A percentile compares a stretch with the other conserved stretches of the same genome.
Evolutionary conservation across 805 yeast species (phyloP).

Genomic region (Candida ovalis): DNA sequence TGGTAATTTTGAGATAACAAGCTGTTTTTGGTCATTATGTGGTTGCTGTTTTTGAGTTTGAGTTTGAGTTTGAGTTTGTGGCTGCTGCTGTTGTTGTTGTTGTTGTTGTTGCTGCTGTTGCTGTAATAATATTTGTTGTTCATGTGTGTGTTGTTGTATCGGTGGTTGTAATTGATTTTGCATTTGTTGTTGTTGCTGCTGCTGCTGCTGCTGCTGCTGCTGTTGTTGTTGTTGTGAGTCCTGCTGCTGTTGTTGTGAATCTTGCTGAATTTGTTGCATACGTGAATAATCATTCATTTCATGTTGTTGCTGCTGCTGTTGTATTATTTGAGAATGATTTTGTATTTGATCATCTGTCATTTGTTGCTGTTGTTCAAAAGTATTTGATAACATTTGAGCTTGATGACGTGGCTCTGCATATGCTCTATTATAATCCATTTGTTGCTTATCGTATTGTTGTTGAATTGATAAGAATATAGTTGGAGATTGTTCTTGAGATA

Average conservation of each 20-base stretch:
- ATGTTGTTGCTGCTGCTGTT: not conserved
- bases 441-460: slow-evolving; percentile 4
- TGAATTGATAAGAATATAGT: slow-evolving; percentile 1
- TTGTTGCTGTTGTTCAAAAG: not conserved
- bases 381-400: not conserved
- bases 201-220: not conserved
- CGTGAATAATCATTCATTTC: not conserved
- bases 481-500: not conserved
- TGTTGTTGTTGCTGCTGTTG: slow-evolving; percentile 3
- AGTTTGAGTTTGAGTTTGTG: not conserved
- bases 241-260: slow-evolving; percentile 3
- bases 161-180: too few species aligned
- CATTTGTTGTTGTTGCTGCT: slow-evolving; percentile 2
- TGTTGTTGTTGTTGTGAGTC: not conserved
- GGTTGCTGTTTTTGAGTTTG: not conserved
- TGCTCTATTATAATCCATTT: slow-evolving; percentile 1
- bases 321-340: not conserved
- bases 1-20: slow-evolving; percentile 2
- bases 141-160: not conserved
- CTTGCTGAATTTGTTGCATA: not conserved
- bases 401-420: not conserved
- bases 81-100: not conserved
- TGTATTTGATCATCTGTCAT: not conserved
- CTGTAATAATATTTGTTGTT: not conserved
- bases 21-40: not conserved